phyloP scores from a whole-genome alignment of 495 filamentous ascomycete species.

The Penicillium crystallinum region DNA sequence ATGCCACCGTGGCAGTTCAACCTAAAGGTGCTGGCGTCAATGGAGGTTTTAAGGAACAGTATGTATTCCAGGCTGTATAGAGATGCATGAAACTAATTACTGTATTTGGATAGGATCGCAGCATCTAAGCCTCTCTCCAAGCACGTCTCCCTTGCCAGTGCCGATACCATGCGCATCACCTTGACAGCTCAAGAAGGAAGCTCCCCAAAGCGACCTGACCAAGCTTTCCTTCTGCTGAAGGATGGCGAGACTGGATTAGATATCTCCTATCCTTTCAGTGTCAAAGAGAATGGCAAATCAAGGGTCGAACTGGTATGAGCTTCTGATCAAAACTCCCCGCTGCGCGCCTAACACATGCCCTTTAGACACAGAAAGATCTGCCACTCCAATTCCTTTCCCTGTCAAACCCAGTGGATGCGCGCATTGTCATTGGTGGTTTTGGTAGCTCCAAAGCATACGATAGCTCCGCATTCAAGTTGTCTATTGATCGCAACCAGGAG shows the following conservation, averaged over 20 bases:
- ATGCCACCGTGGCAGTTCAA: constrained; percentile 74
- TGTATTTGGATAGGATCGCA: constrained; percentile 49
- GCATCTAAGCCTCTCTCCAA: constrained; percentile 57
- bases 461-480: constrained; percentile 61
- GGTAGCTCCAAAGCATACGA: constrained; percentile 64
- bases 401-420: constrained; percentile 62
- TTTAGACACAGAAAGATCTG: constrained; percentile 82
- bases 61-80: constrained; percentile 10
- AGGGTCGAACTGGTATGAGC: constrained; percentile 73
- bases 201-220: constrained; percentile 78
- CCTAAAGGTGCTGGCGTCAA: constrained; percentile 63
- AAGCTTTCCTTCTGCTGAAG: constrained; percentile 80
- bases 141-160: constrained; percentile 57
- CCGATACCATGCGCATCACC: constrained; percentile 75
- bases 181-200: constrained; percentile 76
- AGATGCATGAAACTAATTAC: constrained; percentile 7
- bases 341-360: constrained; percentile 3
- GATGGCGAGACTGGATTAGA: constrained; percentile 73
- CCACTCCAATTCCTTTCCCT: constrained; percentile 73
- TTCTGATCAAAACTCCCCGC: not conserved
- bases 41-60: constrained; percentile 68
- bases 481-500: constrained; percentile 56
- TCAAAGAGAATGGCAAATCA: constrained; percentile 85
- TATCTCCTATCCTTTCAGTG: constrained; percentile 77
- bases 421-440: constrained; percentile 80